Conservation (phyloP, 2,329 filamentous ascomycete species). For the Trichophyton rubrum region DNA sequence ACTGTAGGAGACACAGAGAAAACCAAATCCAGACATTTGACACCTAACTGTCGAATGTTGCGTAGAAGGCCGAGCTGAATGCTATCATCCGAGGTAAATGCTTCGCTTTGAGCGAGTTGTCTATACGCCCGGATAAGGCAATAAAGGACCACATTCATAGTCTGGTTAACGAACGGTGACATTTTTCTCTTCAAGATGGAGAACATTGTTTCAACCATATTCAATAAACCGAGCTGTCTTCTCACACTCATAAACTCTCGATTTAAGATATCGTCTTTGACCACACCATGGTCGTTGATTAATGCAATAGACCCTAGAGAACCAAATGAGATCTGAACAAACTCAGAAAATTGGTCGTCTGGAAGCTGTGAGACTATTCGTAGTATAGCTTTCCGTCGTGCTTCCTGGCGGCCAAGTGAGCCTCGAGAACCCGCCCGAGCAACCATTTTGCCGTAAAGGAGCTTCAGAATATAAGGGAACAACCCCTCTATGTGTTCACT, state of each 20-base stretch:
- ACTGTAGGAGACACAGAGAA: slow-evolving; percentile 61
- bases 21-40: slow-evolving; percentile 70
- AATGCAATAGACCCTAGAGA: slow-evolving; percentile 49
- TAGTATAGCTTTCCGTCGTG: slow-evolving; percentile 60
- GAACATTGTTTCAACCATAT: slow-evolving; percentile 80
- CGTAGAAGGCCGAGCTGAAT: slow-evolving; percentile 27
- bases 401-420: slow-evolving; percentile 63
- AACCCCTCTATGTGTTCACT: slow-evolving; percentile 58
- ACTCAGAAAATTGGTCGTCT: slow-evolving; percentile 61
- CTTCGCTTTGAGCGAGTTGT: slow-evolving; percentile 24
- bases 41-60: slow-evolving; percentile 46
- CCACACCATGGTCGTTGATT: slow-evolving; percentile 33
- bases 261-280: not conserved
- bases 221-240: slow-evolving; percentile 81
- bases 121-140: slow-evolving; percentile 62
- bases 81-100: slow-evolving; percentile 1
- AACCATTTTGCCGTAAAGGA: slow-evolving; percentile 83
- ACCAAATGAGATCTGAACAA: slow-evolving; percentile 71
- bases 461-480: slow-evolving; percentile 73
- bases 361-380: slow-evolving; percentile 68
- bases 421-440: slow-evolving; percentile 65
- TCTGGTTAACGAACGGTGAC: slow-evolving; percentile 50
- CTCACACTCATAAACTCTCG: slow-evolving; percentile 50
- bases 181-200: slow-evolving; percentile 69
- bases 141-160: slow-evolving; percentile 68